A percentile compares a stretch with the other conserved stretches of the same genome.
Conservation (phyloP, 2,329 filamentous ascomycete genomes). For the Raffaelea albimanens region DNA sequence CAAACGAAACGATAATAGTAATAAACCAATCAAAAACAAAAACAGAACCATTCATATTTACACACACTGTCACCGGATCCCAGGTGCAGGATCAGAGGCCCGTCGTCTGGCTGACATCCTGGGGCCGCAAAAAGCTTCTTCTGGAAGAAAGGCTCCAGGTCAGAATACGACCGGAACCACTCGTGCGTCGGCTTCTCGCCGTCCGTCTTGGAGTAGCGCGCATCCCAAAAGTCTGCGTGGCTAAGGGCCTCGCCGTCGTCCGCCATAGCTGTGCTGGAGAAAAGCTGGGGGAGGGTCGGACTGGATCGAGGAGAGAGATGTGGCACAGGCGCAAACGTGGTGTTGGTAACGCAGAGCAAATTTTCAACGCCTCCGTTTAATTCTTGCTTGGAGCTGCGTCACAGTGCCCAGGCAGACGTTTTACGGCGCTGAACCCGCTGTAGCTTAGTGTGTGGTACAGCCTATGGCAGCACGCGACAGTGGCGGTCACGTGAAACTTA, state of each 20-base stretch:
- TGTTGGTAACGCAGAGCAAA: too few relatives aligned
- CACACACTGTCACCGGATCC: constrained; percentile 49
- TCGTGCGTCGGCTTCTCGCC: constrained; percentile 35
- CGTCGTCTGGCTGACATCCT: constrained; percentile 16
- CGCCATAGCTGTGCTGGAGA: constrained; percentile 15
- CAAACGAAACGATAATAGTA: neutral
- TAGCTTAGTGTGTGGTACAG: too few relatives aligned
- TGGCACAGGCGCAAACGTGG: too few relatives aligned
- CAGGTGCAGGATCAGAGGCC: constrained; percentile 41
- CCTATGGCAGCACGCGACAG: too few relatives aligned
- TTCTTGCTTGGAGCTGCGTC: too few relatives aligned
- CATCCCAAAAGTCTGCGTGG: constrained; percentile 39
- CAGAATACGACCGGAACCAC: constrained; percentile 41
- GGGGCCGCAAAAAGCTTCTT: constrained; percentile 27
- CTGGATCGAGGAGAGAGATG: too few relatives aligned
- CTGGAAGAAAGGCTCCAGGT: constrained; percentile 37
- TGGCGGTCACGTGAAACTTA: too few relatives aligned
- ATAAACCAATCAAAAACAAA: neutral
- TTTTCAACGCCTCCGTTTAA: too few relatives aligned
- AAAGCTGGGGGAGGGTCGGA: too few relatives aligned
- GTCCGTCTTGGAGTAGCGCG: constrained; percentile 31
- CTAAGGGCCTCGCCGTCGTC: constrained; percentile 19
- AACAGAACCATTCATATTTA: too few relatives aligned
- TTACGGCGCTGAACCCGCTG: too few relatives aligned
- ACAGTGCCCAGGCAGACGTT: too few relatives aligned